Percentiles rank a stretch among this genome's conserved stretches.
These are phyloP conservation scores for Juncus inflexus DNA, from an alignment of 176 grass and related monocot genomes.

Conservation along the genomic window DNA sequence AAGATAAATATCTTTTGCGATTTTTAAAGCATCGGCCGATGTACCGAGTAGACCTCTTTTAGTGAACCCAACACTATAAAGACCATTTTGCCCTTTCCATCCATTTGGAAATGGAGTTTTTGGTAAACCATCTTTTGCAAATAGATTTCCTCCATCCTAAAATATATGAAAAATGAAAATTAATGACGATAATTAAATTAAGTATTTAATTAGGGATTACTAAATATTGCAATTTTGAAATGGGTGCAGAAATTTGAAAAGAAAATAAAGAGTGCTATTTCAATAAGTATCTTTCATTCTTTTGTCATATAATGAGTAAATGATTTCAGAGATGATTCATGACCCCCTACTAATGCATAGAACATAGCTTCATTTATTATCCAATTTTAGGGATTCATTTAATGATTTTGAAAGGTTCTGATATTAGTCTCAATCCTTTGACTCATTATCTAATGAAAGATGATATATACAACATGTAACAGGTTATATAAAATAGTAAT, in stretches of 20 bases:
- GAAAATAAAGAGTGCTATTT: not conserved
- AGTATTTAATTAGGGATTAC: not conserved
- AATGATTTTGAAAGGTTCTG: no score
- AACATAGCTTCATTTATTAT: constrained; percentile 24
- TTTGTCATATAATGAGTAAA: constrained; percentile 19
- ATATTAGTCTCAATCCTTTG: no score
- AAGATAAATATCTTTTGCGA: constrained; percentile 55
- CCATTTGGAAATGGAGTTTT: constrained; percentile 50
- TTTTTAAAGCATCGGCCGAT: constrained; percentile 59
- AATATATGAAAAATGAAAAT: not conserved
- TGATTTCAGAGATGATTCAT: constrained; percentile 12
- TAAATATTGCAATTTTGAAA: not conserved
- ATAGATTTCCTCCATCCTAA: constrained; percentile 53
- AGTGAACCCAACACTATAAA: constrained; percentile 85
- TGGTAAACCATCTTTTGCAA: constrained; percentile 58
- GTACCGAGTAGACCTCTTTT: constrained; percentile 72
- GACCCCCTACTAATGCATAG: constrained; percentile 7
- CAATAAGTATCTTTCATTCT: not conserved
- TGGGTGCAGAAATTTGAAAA: not conserved
- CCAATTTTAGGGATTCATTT: not conserved
- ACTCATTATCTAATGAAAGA: no score
- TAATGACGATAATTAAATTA: not conserved
- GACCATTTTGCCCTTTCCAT: constrained; percentile 76
- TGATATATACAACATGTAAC: no score
- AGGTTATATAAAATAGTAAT: no score